Evolutionary conservation across 2,329 filamentous ascomycete species (phyloP), one percentile per base, ranked within the genome.

Genomic region (Fusarium musae): DNA sequence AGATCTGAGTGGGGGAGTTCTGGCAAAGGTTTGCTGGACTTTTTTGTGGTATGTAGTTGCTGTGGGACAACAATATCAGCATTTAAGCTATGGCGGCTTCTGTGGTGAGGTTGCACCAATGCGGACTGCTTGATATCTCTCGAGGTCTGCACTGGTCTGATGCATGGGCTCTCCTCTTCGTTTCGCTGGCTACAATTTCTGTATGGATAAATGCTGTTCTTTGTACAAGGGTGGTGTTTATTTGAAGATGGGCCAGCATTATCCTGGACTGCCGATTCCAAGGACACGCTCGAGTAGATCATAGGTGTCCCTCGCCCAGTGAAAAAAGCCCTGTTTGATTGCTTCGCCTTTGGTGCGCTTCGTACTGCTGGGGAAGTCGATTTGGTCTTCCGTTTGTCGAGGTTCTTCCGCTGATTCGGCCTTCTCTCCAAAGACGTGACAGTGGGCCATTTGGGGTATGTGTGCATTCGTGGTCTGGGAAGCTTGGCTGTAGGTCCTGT

Each of bases 11-110:
- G 56, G n/a, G 73, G 65, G 26, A 59, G 40, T 50, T 77, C 40
- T 46, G 57, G 42, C 16, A 58, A 61, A 39, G 56, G 71, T 40
- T 72, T 72, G 9, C 46, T 40, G 26, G 19, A 17, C 19, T 30
- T 28, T 15, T 53, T 36, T 19, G n/a, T 52, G 17, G 57, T 30
- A 9, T 71, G 37, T 4, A 39, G 40, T 23, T 50, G 49, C 16
- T 73, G 65, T 23, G 63, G 57, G 9, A 49, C 59, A 49, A 72
- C 30, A 12, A 62, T 37, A 36, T 65, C 59, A 32, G 52, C 58
- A 46, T 69, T 74, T 10, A 76, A 52, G 40, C 73, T 75, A 28
- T 72, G 73, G 37, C 62, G 40, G 19, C 74, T 72, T 52, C 43
- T 75, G 6, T 53, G 73, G 12, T 19, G 59, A 30, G 58, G 59